These are phyloP conservation scores for Pisolithus microcarpus DNA, from an alignment of 768 basidiomycete genomes.

Conservation along the genomic window DNA sequence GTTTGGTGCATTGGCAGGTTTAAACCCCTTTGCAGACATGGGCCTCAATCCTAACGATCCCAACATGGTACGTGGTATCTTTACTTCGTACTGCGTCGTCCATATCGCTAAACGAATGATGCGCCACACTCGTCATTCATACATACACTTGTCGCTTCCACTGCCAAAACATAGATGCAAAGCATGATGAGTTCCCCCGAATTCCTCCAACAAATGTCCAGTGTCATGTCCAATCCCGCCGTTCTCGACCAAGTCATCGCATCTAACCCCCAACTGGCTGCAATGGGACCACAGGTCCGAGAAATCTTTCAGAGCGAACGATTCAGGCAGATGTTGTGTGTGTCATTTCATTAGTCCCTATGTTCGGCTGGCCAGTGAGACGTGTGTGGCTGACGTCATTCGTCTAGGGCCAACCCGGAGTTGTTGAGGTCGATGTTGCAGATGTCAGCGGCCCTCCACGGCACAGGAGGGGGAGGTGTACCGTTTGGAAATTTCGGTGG, in stretches of 20 bases:
- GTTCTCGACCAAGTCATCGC: constrained; percentile 83
- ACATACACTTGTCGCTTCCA: neutral
- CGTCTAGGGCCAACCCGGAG: constrained; percentile 64
- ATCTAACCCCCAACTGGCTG: constrained; percentile 67
- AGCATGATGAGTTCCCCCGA: constrained; percentile 79
- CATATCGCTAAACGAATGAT: neutral
- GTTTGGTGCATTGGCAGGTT: constrained; percentile 72
- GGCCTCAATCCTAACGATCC: constrained; percentile 90
- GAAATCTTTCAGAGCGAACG: constrained; percentile 69
- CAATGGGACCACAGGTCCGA: constrained; percentile 76
- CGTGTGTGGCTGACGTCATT: neutral
- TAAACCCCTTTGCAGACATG: constrained; percentile 91
- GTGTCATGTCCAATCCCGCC: constrained; percentile 82
- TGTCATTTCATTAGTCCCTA: constrained; percentile 1
- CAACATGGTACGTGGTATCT: constrained; percentile 63
- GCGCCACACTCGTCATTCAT: neutral
- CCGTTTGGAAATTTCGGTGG: constrained; percentile 13
- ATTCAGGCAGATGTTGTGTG: constrained; percentile 72
- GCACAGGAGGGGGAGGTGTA: constrained; percentile 33
- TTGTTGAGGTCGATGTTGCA: constrained; percentile 67
- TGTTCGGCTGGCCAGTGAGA: neutral
- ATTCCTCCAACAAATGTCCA: constrained; percentile 82
- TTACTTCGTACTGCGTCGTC: neutral
- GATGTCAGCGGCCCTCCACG: constrained; percentile 49
- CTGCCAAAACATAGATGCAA: constrained; percentile 48